Base-by-base conservation (phyloP, 352 stramenopile species). In the Detonula confervacea region DNA sequence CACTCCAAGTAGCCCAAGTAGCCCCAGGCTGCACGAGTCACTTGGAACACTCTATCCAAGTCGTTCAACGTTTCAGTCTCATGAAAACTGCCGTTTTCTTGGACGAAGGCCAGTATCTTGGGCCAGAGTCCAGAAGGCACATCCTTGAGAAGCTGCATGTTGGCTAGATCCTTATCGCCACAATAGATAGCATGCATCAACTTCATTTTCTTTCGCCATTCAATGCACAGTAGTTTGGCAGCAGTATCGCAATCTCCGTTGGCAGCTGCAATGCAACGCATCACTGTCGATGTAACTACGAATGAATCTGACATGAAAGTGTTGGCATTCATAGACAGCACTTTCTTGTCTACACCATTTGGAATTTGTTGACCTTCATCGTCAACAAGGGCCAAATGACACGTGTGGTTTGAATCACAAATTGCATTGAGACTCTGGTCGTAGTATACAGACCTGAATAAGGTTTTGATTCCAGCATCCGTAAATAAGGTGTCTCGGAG, bases 391-490 rank as follows among this genome's bases (percentile, higher is more conserved):
- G n/a, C 37, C 18, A 68, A n/a, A 12, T 25, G 7, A 24, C 35
- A 68, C n/a, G 60, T 68, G 39, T 68, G 60, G 22, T 68, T 68
- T 24, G 60, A 68, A 55, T 56, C 8, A 56, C 16, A 24, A 20
- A 56, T 68, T 18, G n/a, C 30, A 20, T 68, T 35, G 2, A 68
- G 33, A 25, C 37, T 56, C 14, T 55, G 22, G 11, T 25, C 18
- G 9, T 54, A 1, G 16, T 27, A 68, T 24, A 55, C 54, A 14
- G 60, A 29, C n/a, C 24, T 30, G 37, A 4, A 29, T 8, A 68
- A 35, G 16, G 60, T 54, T 18, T 68, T 54, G 37, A 56, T 68
- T 2, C 60, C 60, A 39, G 18, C 60, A 18, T 54, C 24, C 16
- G 29, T n/a, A 30, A 68, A 56, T 2, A 30, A n/a, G 42, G 55